These are phyloP conservation scores for Chalciporus chontae DNA, from an alignment of 768 basidiomycete genomes.

Conservation along the genomic window DNA sequence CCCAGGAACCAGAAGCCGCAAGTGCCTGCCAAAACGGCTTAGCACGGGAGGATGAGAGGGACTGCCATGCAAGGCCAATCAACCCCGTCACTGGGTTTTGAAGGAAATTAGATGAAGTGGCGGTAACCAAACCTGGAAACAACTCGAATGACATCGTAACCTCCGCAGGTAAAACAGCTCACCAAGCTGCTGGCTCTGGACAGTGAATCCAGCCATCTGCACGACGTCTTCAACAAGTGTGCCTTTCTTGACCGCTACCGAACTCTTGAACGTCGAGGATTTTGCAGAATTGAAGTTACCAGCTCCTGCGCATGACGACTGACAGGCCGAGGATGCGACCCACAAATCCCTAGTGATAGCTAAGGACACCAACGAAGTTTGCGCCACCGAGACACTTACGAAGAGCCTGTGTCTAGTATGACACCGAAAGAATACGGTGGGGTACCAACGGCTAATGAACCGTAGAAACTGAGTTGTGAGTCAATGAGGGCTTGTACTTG, in stretches of 20 bases:
- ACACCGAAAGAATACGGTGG: slow-evolving; percentile 44
- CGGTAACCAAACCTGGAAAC: slow-evolving; percentile 35
- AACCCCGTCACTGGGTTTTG: slow-evolving; percentile 59
- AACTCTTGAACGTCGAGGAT: slow-evolving; percentile 35
- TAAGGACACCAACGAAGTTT: background rate
- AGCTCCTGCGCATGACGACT: slow-evolving; percentile 30
- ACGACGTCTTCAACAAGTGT: slow-evolving; percentile 60
- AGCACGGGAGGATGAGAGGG: slow-evolving; percentile 54
- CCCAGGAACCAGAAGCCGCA: slow-evolving; percentile 37
- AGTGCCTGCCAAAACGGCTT: slow-evolving; percentile 70
- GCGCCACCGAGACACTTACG: slow-evolving; percentile 17
- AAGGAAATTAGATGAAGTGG: slow-evolving; percentile 37
- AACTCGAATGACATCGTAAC: slow-evolving; percentile 16
- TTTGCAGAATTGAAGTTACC: slow-evolving; percentile 32
- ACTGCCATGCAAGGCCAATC: slow-evolving; percentile 66
- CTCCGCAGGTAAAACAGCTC: slow-evolving; percentile 16
- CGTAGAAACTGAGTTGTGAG: slow-evolving; percentile 29
- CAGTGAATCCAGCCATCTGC: slow-evolving; percentile 61
- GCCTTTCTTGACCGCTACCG: slow-evolving; percentile 47
- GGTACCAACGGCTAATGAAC: slow-evolving; percentile 39
- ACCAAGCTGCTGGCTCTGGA: slow-evolving; percentile 57
- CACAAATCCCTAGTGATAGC: slow-evolving; percentile 40
- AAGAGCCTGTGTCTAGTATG: slow-evolving; percentile 51
- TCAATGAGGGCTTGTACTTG: background rate
- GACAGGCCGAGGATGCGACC: slow-evolving; percentile 39